Evolutionary conservation across 768 basidiomycete genomes (phyloP), one percentile per base, ranked within the genome.

Genomic region (Tulasnella sp.): DNA sequence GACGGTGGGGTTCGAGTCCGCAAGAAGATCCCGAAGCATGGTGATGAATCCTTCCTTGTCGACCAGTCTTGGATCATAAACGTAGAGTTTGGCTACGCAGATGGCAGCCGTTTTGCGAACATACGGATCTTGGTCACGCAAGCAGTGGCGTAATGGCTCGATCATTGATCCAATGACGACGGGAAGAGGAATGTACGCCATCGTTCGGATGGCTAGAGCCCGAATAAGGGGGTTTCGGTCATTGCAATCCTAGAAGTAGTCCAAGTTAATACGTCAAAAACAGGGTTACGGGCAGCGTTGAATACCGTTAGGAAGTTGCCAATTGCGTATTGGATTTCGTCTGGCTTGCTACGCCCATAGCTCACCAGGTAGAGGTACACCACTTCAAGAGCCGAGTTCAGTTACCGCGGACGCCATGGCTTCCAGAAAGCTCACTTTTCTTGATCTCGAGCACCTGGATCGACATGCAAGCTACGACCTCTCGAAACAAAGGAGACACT

Each of bases 81-180:
- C 85, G 77, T 96, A 98, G 22, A 98, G 83, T 80, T 99, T 99
- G 17, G 94, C 95, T 16, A 98, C 97, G 77, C 94, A 97, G 34
- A 98, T 95, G 1, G 96, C 95, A 22, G 96, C 95, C 4, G 97
- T 99, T 83, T 99, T 99, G 74, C 97, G 90, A 17, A 99, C 97
- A 80, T 99, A 99, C 22, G 97, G 95, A 80, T 99, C 96, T 17
- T 89, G 85, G 79, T 99, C 97, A 77, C 94, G 92, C 52, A 98
- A 84, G 75, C 91, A 92, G 79, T 97, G 94, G 74, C 94, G 87
- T 36, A 99, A 83, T 68, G 95, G 96, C 72, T 98, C 97, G 47
- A 89, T 83, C 41, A 99, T 84, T 0, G 92, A 86, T 71, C 92
- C 90, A 14, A 90, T 89, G 74, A 98, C 93, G 66, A 89, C 84